These are phyloP conservation scores for Leishmania tarentolae DNA, from an alignment of 208 protist species.

Conservation along the genomic window DNA sequence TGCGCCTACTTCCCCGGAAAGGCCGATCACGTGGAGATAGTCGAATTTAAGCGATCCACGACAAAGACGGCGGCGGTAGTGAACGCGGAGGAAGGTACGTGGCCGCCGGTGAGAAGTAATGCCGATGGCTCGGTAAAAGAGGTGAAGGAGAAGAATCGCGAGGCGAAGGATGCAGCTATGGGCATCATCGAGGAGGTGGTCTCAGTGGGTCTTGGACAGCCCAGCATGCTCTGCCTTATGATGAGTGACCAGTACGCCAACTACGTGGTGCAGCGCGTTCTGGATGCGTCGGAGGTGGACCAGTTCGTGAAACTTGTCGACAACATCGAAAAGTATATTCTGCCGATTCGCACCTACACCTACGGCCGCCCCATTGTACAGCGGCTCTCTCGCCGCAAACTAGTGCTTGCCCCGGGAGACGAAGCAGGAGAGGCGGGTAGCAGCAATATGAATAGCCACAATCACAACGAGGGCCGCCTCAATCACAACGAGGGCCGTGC, in stretches of 20 bases:
- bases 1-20: constrained; percentile 48
- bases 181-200: constrained; percentile 65
- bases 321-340: constrained; percentile 89
- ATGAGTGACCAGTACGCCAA: constrained; percentile 98
- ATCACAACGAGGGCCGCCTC: constrained; percentile 5
- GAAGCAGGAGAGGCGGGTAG: constrained; percentile 25
- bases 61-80: constrained; percentile 56
- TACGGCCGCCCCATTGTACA: constrained; percentile 97
- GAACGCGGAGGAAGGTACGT: constrained; percentile 50
- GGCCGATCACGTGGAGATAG: constrained; percentile 55
- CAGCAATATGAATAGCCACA: constrained; percentile 12
- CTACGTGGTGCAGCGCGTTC: constrained; percentile 97
- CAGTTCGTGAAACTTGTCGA: constrained; percentile 82
- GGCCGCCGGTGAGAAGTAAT: constrained; percentile 29
- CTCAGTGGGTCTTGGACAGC: constrained; percentile 41
- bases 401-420: constrained; percentile 65
- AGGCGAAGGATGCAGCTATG: constrained; percentile 79
- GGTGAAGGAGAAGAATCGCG: constrained; percentile 75
- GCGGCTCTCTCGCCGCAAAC: constrained; percentile 82
- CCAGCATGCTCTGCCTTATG: constrained; percentile 91
- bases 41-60: constrained; percentile 59
- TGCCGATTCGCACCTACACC: constrained; percentile 93
- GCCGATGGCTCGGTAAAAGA: constrained; percentile 43
- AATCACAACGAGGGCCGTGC: constrained; percentile 9
- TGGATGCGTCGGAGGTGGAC: constrained; percentile 90